phyloP scores from a whole-genome alignment of 1,284 basidiomycete genomes.

The Leccinum subfulvum region DNA sequence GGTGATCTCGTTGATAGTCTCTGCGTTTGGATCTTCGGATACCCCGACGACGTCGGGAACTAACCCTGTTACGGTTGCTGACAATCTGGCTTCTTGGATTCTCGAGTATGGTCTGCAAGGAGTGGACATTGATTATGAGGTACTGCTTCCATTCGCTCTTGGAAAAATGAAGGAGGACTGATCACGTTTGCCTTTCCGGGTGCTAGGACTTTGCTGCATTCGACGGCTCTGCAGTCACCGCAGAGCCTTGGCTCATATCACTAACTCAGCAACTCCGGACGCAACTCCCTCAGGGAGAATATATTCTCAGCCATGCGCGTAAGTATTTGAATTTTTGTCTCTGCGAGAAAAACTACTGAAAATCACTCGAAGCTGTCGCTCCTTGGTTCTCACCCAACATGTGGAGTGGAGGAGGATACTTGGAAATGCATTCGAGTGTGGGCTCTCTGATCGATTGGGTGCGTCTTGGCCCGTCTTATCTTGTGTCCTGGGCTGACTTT shows the following conservation, averaged over 20 bases:
- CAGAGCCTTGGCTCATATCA: slow-evolving; percentile 43
- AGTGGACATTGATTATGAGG: slow-evolving; percentile 58
- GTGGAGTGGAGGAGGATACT: slow-evolving; percentile 49
- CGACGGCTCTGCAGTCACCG: slow-evolving; percentile 34
- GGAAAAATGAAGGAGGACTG: background rate
- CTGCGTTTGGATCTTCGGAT: slow-evolving; percentile 51
- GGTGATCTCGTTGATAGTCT: slow-evolving; percentile 48
- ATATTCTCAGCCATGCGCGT: slow-evolving; percentile 40
- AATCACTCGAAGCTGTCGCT: slow-evolving; percentile 21
- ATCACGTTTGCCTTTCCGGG: slow-evolving; percentile 17
- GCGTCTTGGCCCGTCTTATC: background rate
- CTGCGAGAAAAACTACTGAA: background rate
- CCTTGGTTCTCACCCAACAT: slow-evolving; percentile 29
- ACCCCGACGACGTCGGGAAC: slow-evolving; percentile 42
- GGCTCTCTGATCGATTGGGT: slow-evolving; percentile 57
- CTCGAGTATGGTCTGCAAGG: slow-evolving; percentile 51
- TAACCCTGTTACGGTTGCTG: slow-evolving; percentile 40
- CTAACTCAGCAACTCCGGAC: slow-evolving; percentile 42
- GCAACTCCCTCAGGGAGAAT: slow-evolving; percentile 35
- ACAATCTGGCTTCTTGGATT: slow-evolving; percentile 48
- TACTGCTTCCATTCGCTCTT: slow-evolving; percentile 6
- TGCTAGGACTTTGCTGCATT: slow-evolving; percentile 47
- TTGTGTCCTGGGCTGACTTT: background rate
- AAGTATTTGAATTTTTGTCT: background rate
- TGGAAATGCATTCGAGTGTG: slow-evolving; percentile 52